Evolutionary conservation across 1,139 yeast genomes (phyloP).

Genomic region (Kodamaea sp.): DNA sequence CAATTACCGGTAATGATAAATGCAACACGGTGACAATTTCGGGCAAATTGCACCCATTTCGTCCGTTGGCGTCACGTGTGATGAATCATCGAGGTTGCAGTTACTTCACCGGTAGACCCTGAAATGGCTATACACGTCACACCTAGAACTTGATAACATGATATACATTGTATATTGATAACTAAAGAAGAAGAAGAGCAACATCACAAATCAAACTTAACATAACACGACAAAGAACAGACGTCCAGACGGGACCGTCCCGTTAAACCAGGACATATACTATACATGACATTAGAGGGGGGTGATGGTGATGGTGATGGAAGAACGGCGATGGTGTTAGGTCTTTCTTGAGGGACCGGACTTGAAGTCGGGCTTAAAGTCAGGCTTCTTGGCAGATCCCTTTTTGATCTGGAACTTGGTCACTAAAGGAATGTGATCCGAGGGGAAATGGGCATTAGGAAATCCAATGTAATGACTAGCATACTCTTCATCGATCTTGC

Average conservation of each 20-base stretch:
- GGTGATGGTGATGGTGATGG: slow-evolving; percentile 2
- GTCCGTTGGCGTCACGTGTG: no score
- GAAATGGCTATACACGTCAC: no score
- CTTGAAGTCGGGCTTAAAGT: slow-evolving; percentile 56
- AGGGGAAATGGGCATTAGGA: slow-evolving; percentile 92
- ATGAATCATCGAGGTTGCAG: no score
- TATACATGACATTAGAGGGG: slow-evolving; percentile 9
- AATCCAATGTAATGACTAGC: slow-evolving; percentile 79
- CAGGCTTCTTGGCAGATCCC: slow-evolving; percentile 34
- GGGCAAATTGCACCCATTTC: no score
- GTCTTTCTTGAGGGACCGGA: slow-evolving; percentile 54
- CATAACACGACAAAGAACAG: slow-evolving; percentile 2
- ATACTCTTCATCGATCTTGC: slow-evolving; percentile 79
- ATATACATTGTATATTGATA: no score
- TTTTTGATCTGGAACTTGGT: slow-evolving; percentile 75
- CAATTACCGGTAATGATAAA: no score
- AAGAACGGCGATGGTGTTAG: no score
- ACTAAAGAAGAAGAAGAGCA: background rate
- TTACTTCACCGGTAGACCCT: no score
- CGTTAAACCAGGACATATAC: slow-evolving; percentile 3
- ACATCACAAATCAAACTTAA: slow-evolving; percentile 1
- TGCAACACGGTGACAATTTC: slow-evolving; percentile 1
- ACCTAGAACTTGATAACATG: no score
- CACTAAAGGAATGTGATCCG: slow-evolving; percentile 88
- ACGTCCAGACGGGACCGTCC: slow-evolving; percentile 1